Evolutionary conservation across 2,329 filamentous ascomycete genomes (phyloP).

Genomic region (Pezicula radicicola): DNA sequence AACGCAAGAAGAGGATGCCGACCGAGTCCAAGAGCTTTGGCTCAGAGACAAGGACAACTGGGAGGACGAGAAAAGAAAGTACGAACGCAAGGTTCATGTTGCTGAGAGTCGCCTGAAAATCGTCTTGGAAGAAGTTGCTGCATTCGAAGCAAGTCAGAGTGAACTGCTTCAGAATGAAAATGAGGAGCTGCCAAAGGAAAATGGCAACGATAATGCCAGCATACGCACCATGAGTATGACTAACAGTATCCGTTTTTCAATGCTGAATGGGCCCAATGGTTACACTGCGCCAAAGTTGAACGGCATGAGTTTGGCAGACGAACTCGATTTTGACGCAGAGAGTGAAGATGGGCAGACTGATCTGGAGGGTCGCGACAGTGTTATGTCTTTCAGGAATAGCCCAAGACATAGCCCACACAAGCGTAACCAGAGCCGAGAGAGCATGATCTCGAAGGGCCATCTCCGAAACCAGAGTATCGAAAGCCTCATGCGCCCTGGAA

Average conservation of each 20-base stretch:
- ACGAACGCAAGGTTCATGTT: conserved; percentile 85
- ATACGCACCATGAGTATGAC: conserved; percentile 71
- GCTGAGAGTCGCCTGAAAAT: conserved; percentile 82
- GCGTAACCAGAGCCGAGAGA: conserved; percentile 57
- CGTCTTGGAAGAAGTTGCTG: conserved; percentile 82
- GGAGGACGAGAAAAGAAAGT: conserved; percentile 77
- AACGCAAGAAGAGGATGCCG: conserved; percentile 77
- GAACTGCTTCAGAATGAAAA: conserved; percentile 51
- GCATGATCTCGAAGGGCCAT: conserved; percentile 46
- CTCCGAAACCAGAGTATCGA: conserved; percentile 56
- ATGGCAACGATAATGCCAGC: conserved; percentile 67
- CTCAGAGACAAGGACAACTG: conserved; percentile 79
- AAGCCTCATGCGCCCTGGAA: conserved; percentile 52
- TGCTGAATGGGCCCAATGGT: conserved; percentile 54
- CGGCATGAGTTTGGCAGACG: conserved; percentile 81
- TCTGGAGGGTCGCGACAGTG: conserved; percentile 65
- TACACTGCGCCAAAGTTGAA: conserved; percentile 53
- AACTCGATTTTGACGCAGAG: conserved; percentile 82
- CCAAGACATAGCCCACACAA: conserved; percentile 34
- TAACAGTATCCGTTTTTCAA: conserved; percentile 71
- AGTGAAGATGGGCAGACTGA: conserved; percentile 69
- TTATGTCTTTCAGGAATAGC: conserved; percentile 42
- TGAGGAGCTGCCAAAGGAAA: conserved; percentile 59
- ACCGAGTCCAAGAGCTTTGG: conserved; percentile 77
- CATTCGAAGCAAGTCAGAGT: conserved; percentile 56